These are phyloP conservation scores for Vicia faba DNA, from an alignment of 306 rosid species.

Conservation along the genomic window DNA sequence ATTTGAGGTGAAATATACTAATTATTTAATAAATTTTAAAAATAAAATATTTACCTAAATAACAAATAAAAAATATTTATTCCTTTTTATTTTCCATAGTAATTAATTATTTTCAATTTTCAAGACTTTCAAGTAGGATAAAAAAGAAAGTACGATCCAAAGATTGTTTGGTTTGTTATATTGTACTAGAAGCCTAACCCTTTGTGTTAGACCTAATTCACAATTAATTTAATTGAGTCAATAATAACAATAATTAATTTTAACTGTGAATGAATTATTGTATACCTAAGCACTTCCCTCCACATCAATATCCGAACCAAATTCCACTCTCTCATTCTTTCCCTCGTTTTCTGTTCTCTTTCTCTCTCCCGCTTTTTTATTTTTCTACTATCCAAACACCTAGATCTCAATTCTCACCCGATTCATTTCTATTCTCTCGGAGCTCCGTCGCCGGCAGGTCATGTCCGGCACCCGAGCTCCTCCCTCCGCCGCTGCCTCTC, in stretches of 20 bases:
- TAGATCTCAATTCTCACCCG: slow-evolving; percentile 48
- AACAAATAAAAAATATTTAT: too few species aligned
- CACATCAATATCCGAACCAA: slow-evolving; percentile 93
- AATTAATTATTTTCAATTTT: too few species aligned
- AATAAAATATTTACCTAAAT: too few species aligned
- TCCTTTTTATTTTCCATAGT: too few species aligned
- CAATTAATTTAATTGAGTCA: neutral
- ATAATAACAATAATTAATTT: neutral
- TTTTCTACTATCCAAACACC: slow-evolving; percentile 52
- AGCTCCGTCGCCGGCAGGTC: slow-evolving; percentile 44
- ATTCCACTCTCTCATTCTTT: slow-evolving; percentile 72
- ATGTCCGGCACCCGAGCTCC: slow-evolving; percentile 72
- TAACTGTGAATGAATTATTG: slow-evolving; percentile 25
- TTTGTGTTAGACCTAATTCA: too few species aligned
- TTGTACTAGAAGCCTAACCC: too few species aligned
- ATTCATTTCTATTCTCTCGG: slow-evolving; percentile 27
- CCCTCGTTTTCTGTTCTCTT: slow-evolving; percentile 82
- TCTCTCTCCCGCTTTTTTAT: slow-evolving; percentile 73
- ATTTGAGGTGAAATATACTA: too few species aligned
- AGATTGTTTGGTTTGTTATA: too few species aligned
- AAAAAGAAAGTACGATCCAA: too few species aligned
- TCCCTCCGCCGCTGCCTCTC: slow-evolving; percentile 40
- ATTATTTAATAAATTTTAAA: too few species aligned
- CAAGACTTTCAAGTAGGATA: too few species aligned
- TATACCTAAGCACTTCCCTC: slow-evolving; percentile 73